Evolutionary conservation across 768 basidiomycete species (phyloP).

Genomic region (Tulasnella sp.): DNA sequence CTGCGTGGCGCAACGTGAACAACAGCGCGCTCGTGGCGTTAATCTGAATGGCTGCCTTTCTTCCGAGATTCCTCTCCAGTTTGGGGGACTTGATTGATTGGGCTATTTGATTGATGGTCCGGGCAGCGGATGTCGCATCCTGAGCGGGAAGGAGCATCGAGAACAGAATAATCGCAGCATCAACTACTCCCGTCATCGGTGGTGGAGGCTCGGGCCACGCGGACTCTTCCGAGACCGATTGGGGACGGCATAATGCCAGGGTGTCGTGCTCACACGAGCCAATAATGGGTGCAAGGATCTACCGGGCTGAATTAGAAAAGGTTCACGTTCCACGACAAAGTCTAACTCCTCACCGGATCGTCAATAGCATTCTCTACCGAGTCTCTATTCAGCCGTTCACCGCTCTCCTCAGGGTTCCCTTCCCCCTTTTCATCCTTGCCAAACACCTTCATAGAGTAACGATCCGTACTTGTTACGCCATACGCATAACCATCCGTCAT

Average conservation of each 20-base stretch:
- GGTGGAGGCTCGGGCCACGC: slow-evolving; percentile 63
- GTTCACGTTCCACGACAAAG: neutral
- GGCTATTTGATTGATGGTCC: slow-evolving; percentile 55
- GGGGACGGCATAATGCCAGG: slow-evolving; percentile 60
- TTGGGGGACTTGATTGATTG: slow-evolving; percentile 69
- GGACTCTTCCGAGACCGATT: slow-evolving; percentile 32
- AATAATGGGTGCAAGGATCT: slow-evolving; percentile 75
- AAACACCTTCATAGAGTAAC: neutral
- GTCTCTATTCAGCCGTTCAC: slow-evolving; percentile 54
- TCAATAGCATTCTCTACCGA: slow-evolving; percentile 77
- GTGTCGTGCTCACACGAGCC: slow-evolving; percentile 86
- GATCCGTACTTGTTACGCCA: slow-evolving; percentile 71
- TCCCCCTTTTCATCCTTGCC: neutral
- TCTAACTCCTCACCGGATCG: slow-evolving; percentile 53
- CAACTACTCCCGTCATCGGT: slow-evolving; percentile 75
- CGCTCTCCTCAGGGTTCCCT: slow-evolving; percentile 10
- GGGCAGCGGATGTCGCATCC: slow-evolving; percentile 56
- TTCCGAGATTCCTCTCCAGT: slow-evolving; percentile 80
- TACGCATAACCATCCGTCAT: slow-evolving; percentile 85
- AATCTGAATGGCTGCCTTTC: slow-evolving; percentile 76
- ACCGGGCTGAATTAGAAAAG: neutral
- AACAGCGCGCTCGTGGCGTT: slow-evolving; percentile 76
- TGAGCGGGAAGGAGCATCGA: slow-evolving; percentile 73
- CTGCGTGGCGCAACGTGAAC: slow-evolving; percentile 52
- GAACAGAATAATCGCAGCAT: slow-evolving; percentile 86